Conservation (phyloP, 352 stramenopile species). For the Globisporangium parvum region DNA sequence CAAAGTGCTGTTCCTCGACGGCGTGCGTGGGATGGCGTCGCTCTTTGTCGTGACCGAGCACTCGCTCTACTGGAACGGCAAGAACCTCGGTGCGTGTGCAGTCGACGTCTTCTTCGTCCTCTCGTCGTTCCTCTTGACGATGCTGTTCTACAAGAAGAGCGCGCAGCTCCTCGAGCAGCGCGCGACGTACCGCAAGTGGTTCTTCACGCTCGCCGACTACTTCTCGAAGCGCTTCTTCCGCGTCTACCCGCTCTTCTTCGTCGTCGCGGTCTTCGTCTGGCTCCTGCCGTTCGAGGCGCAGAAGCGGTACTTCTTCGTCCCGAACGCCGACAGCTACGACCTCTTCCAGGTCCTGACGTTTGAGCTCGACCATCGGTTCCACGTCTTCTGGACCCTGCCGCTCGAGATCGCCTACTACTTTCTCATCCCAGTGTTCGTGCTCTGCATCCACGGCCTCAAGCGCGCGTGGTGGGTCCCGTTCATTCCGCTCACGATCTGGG, state of each 20-base stretch:
- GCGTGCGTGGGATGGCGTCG: slow-evolving; percentile 10
- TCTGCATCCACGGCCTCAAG: slow-evolving; percentile 1
- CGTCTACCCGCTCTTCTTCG: slow-evolving; percentile 46
- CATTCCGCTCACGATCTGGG: slow-evolving; percentile 14
- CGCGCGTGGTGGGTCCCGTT: slow-evolving; percentile 18
- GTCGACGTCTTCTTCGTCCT: slow-evolving; percentile 23
- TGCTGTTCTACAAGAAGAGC: slow-evolving; percentile 18
- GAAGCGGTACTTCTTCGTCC: slow-evolving; percentile 21
- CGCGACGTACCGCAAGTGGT: slow-evolving; percentile 10
- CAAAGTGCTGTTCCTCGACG: slow-evolving; percentile 15
- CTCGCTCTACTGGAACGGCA: slow-evolving; percentile 8
- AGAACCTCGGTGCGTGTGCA: slow-evolving; percentile 11
- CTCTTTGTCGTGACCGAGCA: slow-evolving; percentile 20
- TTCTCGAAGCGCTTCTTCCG: slow-evolving; percentile 45
- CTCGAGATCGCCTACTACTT: slow-evolving; percentile 45
- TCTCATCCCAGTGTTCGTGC: slow-evolving; percentile 25
- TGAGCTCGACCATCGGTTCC: slow-evolving; percentile 21
- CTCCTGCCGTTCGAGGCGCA: slow-evolving; percentile 27
- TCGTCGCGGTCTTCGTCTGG: slow-evolving; percentile 23
- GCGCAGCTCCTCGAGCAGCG: slow-evolving; percentile 11
- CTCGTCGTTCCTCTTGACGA: slow-evolving; percentile 18
- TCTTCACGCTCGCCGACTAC: slow-evolving; percentile 25
- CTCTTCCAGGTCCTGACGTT: slow-evolving; percentile 29
- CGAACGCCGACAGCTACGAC: slow-evolving; percentile 18
- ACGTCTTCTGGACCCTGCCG: slow-evolving; percentile 48